Evolutionary conservation across 495 filamentous ascomycete genomes (phyloP).

Genomic region (Tuber borchii): DNA sequence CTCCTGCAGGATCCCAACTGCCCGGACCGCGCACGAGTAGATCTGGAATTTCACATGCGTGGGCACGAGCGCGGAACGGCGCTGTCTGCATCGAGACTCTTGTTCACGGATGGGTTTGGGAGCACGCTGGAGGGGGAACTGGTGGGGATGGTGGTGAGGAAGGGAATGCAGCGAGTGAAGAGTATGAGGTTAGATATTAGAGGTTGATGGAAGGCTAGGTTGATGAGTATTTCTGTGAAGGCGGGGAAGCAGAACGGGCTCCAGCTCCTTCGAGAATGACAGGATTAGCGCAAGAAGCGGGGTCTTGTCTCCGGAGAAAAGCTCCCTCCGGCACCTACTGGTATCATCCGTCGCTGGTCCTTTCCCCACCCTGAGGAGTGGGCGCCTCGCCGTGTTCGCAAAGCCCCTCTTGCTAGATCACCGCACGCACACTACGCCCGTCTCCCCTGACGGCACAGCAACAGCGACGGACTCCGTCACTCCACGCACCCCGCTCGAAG

Average conservation of each 20-base stretch:
- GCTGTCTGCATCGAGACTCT: neutral
- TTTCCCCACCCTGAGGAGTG: neutral
- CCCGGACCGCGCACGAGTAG: neutral
- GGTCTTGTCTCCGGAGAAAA: neutral
- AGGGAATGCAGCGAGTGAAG: neutral
- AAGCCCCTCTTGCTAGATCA: too few relatives aligned
- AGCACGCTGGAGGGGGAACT: neutral
- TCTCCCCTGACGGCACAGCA: neutral
- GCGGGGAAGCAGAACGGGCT: neutral
- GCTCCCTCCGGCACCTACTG: neutral
- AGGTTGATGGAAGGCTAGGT: neutral
- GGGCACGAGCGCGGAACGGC: neutral
- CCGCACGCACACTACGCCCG: too few relatives aligned
- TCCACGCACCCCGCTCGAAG: neutral
- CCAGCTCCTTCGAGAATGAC: neutral
- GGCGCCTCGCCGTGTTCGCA: neutral
- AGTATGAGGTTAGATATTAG: neutral
- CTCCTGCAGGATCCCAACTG: neutral
- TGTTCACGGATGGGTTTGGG: neutral
- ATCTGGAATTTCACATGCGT: neutral
- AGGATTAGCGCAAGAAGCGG: neutral
- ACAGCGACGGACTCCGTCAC: neutral
- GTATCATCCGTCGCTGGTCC: neutral
- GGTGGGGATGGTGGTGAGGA: neutral
- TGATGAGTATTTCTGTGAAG: neutral